These are phyloP conservation scores for Colletotrichum musicola DNA, from an alignment of 2,329 filamentous ascomycete genomes.

Conservation along the genomic window DNA sequence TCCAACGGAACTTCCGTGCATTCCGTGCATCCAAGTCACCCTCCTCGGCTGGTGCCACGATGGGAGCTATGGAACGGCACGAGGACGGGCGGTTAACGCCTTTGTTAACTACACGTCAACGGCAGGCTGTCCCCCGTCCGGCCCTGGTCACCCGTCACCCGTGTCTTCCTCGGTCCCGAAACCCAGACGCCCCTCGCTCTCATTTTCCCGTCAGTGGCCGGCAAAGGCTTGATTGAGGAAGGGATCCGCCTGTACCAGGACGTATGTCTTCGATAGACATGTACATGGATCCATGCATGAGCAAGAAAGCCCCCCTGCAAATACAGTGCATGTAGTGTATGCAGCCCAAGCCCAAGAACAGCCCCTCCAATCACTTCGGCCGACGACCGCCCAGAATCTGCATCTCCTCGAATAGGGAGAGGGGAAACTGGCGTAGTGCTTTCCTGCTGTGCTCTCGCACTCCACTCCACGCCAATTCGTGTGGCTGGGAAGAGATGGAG, in stretches of 20 bases:
- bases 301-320: background rate
- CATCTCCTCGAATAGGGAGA: too few relatives aligned
- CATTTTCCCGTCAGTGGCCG: background rate
- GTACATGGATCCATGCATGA: too few relatives aligned
- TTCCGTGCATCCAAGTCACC: background rate
- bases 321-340: background rate
- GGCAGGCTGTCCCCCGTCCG: background rate
- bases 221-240: background rate
- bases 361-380: too few relatives aligned
- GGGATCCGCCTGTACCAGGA: background rate
- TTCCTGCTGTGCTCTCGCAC: too few relatives aligned
- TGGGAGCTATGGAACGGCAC: conserved; percentile 11
- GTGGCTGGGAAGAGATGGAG: too few relatives aligned
- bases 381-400: too few relatives aligned
- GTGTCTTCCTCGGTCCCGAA: background rate
- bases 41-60: background rate
- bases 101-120: background rate
- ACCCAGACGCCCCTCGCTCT: background rate
- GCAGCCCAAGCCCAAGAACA: background rate
- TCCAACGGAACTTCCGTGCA: background rate
- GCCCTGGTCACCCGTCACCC: background rate
- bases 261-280: background rate
- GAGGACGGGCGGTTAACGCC: conserved; percentile 7
- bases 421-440: too few relatives aligned
- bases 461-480: too few relatives aligned